phyloP scores from a whole-genome alignment of 2,329 filamentous ascomycete species.

The Hypoxylon sp. region DNA sequence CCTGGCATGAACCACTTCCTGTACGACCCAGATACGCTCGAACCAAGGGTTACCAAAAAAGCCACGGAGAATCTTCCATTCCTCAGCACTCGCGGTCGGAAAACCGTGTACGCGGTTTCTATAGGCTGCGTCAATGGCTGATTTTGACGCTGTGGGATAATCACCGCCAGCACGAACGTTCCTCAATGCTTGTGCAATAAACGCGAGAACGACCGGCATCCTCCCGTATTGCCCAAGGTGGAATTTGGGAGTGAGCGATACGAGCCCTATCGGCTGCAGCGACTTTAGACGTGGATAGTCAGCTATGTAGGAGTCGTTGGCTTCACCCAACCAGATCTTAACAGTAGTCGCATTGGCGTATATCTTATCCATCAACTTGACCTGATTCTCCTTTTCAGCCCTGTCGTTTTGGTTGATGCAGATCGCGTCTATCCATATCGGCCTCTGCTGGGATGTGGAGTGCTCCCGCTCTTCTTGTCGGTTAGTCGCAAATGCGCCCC shows the following conservation, averaged over 20 bases:
- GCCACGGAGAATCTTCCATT: slow-evolving; percentile 34
- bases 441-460: slow-evolving; percentile 25
- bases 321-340: slow-evolving; percentile 40
- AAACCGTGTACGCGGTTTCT: slow-evolving; percentile 42
- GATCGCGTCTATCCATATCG: slow-evolving; percentile 42
- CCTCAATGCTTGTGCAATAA: slow-evolving; percentile 39
- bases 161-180: slow-evolving; percentile 28
- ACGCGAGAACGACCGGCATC: slow-evolving; percentile 41
- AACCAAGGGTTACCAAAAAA: slow-evolving; percentile 43
- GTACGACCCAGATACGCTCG: slow-evolving; percentile 42
- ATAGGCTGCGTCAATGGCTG: slow-evolving; percentile 26
- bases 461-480: slow-evolving; percentile 39
- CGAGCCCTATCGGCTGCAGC: background rate
- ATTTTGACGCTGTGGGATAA: slow-evolving; percentile 28
- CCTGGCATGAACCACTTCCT: slow-evolving; percentile 38
- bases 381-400: slow-evolving; percentile 35
- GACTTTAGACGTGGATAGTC: background rate
- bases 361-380: slow-evolving; percentile 36
- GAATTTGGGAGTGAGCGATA: slow-evolving; percentile 3
- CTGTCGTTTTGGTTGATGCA: slow-evolving; percentile 41
- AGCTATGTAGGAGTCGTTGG: slow-evolving; percentile 8
- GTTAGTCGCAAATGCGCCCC: slow-evolving; percentile 39
- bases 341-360: slow-evolving; percentile 32
- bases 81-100: slow-evolving; percentile 23
- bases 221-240: slow-evolving; percentile 26